A percentile compares a stretch with the other conserved stretches of the same genome.
These are phyloP conservation scores for Marasmius tenuissimus DNA, from an alignment of 1,284 basidiomycete genomes.

Conservation along the genomic window DNA sequence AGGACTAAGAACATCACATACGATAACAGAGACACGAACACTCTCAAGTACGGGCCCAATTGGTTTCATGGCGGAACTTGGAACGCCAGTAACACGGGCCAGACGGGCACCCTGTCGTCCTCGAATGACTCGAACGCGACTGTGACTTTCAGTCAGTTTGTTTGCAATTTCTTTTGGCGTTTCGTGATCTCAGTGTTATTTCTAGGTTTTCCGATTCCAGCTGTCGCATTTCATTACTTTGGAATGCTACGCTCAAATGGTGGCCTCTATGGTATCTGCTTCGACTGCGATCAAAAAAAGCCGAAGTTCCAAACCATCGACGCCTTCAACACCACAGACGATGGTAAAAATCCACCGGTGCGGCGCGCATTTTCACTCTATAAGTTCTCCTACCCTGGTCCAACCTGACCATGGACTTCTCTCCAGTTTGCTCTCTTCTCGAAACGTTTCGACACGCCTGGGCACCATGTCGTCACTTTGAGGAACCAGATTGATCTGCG, in stretches of 20 bases:
- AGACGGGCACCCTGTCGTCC: conserved; percentile 25
- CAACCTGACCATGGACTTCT: conserved; percentile 20
- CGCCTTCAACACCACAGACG: conserved; percentile 24
- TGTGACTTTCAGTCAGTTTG: too few species aligned
- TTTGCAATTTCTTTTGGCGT: too few species aligned
- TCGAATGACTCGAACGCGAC: conserved; percentile 20
- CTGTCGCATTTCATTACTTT: too few species aligned
- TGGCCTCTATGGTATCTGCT: conserved; percentile 25
- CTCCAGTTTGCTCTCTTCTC: conserved; percentile 19
- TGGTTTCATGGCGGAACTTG: conserved; percentile 26
- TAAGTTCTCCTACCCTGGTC: too few species aligned
- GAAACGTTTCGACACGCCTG: neutral
- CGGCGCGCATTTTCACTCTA: conserved; percentile 1
- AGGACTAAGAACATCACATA: conserved; percentile 19
- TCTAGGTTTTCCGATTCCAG: too few species aligned
- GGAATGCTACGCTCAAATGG: neutral
- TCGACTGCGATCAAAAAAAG: conserved; percentile 29
- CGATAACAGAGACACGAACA: conserved; percentile 22
- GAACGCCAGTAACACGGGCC: conserved; percentile 25
- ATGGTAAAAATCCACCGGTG: conserved; percentile 29
- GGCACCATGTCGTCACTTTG: neutral
- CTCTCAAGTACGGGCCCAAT: conserved; percentile 18
- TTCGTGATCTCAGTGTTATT: too few species aligned
- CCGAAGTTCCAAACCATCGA: conserved; percentile 24
- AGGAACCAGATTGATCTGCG: neutral